Percentiles rank a stretch among this genome's conserved stretches.
Evolutionary conservation across 2,329 filamentous ascomycete genomes (phyloP).

Genomic region (Colletotrichum tropicale): DNA sequence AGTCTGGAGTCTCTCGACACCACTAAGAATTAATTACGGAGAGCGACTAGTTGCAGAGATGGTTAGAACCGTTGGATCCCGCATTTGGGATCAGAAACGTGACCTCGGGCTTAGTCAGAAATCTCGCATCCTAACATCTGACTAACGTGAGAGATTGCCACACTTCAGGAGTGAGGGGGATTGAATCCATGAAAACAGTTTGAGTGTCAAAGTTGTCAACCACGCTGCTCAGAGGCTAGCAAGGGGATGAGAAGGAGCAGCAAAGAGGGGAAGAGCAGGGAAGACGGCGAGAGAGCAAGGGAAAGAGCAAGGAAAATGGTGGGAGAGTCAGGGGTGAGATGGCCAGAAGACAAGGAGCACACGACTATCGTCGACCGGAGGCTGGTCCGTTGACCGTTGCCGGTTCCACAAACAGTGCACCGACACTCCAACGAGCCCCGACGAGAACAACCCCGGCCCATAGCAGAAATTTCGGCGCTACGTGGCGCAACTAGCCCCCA

Average conservation of each 20-base stretch:
- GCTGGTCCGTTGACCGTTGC: neutral
- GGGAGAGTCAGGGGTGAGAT: neutral
- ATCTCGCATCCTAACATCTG: neutral
- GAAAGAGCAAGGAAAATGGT: neutral
- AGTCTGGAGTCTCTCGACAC: neutral
- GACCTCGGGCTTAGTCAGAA: neutral
- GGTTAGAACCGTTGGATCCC: neutral
- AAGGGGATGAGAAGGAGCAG: neutral
- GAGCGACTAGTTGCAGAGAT: neutral
- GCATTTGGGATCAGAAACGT: neutral
- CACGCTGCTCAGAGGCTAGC: neutral
- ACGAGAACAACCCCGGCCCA: neutral
- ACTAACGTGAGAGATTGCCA: neutral
- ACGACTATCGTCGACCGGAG: neutral
- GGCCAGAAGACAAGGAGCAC: neutral
- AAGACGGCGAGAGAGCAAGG: neutral
- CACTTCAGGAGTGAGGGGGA: neutral
- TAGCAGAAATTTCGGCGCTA: neutral
- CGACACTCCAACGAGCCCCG: neutral
- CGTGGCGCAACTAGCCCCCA: neutral
- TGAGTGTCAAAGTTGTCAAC: neutral
- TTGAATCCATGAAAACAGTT: neutral
- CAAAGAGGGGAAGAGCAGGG: neutral
- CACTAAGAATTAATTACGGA: neutral
- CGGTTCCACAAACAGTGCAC: neutral